Conservation (phyloP, 2,329 filamentous ascomycete genomes). For the Aspergillus ibericus region DNA sequence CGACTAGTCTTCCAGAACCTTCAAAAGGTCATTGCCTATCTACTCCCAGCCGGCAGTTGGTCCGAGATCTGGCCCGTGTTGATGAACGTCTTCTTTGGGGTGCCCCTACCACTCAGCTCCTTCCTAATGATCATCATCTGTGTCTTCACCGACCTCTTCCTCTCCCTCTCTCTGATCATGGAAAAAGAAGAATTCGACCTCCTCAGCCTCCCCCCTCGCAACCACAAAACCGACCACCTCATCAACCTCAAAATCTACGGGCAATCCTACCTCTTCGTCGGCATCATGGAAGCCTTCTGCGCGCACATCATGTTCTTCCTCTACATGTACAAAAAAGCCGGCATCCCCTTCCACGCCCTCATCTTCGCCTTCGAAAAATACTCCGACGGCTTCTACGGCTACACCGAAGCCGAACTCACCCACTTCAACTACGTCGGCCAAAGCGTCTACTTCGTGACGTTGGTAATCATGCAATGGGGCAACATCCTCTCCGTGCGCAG, state of each 20-base stretch:
- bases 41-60: slow-evolving; percentile 55
- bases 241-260: slow-evolving; percentile 55
- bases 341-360: slow-evolving; percentile 50
- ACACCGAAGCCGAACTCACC: slow-evolving; percentile 47
- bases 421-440: slow-evolving; percentile 54
- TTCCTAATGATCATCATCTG: slow-evolving; percentile 62
- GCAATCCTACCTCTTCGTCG: slow-evolving; percentile 55
- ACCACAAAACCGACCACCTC: slow-evolving; percentile 53
- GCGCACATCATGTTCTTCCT: slow-evolving; percentile 58
- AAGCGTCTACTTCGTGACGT: slow-evolving; percentile 56
- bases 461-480: slow-evolving; percentile 57
- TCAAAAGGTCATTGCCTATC: slow-evolving; percentile 42
- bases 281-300: slow-evolving; percentile 52
- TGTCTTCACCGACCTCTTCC: slow-evolving; percentile 57
- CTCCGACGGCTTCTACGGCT: slow-evolving; percentile 51
- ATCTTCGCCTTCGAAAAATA: slow-evolving; percentile 55
- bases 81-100: slow-evolving; percentile 57
- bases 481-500: slow-evolving; percentile 55
- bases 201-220: slow-evolving; percentile 52
- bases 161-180: slow-evolving; percentile 55
- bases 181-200: slow-evolving; percentile 58
- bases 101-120: slow-evolving; percentile 52
- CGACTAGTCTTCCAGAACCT: slow-evolving; percentile 39
- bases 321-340: slow-evolving; percentile 52
- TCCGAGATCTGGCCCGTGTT: slow-evolving; percentile 61